Evolutionary conservation across 1,284 basidiomycete genomes (phyloP).

Genomic region (Pterulicium gracile): DNA sequence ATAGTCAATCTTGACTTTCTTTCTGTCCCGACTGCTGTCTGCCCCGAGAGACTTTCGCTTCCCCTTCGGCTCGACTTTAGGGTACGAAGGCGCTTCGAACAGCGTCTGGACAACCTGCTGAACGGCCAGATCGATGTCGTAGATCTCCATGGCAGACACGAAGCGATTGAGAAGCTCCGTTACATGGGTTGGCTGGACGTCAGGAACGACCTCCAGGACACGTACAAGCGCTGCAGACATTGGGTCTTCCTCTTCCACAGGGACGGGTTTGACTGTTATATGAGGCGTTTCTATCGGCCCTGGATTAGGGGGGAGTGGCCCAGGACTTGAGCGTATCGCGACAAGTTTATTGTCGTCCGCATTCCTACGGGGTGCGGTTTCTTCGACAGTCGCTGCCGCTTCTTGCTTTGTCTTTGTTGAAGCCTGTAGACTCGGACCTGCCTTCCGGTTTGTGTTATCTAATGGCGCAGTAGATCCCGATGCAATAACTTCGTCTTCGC

Average conservation of each 20-base stretch:
- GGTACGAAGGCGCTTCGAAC: slow-evolving; percentile 53
- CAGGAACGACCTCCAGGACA: slow-evolving; percentile 57
- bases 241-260: slow-evolving; percentile 1
- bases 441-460: too few relatives aligned
- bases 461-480: neutral
- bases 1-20: slow-evolving; percentile 40
- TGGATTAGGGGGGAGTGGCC: neutral
- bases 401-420: neutral
- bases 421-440: too few relatives aligned
- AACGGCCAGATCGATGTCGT: slow-evolving; percentile 27
- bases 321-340: neutral
- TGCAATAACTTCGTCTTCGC: neutral
- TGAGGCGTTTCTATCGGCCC: too few relatives aligned
- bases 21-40: slow-evolving; percentile 14
- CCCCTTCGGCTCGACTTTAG: slow-evolving; percentile 38
- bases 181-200: slow-evolving; percentile 46
- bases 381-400: neutral
- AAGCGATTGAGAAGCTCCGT: slow-evolving; percentile 27
- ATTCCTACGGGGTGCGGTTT: neutral
- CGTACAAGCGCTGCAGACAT: slow-evolving; percentile 22
- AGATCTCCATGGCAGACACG: slow-evolving; percentile 14
- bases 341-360: neutral
- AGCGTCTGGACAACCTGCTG: slow-evolving; percentile 45
- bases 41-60: slow-evolving; percentile 34
- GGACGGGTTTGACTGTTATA: neutral